Evolutionary conservation across 345 rosid genomes (phyloP), one percentile per base, ranked within the genome.

Genomic region (Melastoma malabathricum): DNA sequence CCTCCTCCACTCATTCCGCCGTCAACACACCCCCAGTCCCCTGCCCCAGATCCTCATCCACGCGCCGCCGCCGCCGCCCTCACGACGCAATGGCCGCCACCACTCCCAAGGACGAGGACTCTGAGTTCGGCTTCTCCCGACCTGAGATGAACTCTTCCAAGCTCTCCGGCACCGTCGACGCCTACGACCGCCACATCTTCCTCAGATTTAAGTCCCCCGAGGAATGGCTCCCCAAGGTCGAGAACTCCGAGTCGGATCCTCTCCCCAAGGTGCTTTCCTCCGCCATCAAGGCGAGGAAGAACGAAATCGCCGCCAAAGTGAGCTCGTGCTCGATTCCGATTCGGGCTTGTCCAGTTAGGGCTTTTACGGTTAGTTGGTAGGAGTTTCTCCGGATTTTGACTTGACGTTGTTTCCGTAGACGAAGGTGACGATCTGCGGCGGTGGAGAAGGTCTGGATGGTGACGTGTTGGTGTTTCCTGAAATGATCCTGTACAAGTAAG

Each of bases 391-490:
- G 6, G 38, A 4, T 10, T 29, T 29, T 29, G 38, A 49, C 13
- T 59, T 50, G 48, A 18, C 9, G 25, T 5, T 48, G 60, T 46
- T 16, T 29, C 38, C 8, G 6, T 48, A 90, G 98, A 72, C 94
- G 51, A 70, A 53, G 59, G 51, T 84, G 49, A 92, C 98, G 4
- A 64, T 84, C 13, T 78, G 76, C 49, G 89, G 81, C 47, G 93
- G 78, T 61, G 74, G 79, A 44, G 87, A 60, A 47, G 80, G 57
- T 16, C 72, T 80, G 18, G 79, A 79, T 13, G 98, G 96, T n/a
- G 98, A 92, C 56, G 84, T 92, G 56, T 69, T 92, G 81, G 64
- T 82, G 60, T 92, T 92, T 64, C 98, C 95, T 19, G 97, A 87
- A 3, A 82, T 87, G 97, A 69, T 87, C 62, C 82, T 67, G 70